phyloP scores from a whole-genome alignment of 495 filamentous ascomycete genomes.

The Bryoglossum gracile region DNA sequence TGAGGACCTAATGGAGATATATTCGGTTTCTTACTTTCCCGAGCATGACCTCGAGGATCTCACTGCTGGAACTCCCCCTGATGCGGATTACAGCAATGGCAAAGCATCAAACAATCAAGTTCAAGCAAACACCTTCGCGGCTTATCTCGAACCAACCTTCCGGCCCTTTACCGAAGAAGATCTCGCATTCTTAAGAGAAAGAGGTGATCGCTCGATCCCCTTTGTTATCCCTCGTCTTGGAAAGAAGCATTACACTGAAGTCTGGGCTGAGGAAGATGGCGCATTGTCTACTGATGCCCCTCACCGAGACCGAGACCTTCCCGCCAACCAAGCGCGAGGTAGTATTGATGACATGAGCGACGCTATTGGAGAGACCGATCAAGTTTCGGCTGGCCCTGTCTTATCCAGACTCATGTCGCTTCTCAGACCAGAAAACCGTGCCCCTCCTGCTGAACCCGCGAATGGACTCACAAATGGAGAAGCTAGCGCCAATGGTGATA shows the following conservation, averaged over 20 bases:
- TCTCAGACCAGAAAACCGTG: slow-evolving; percentile 74
- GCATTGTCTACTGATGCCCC: slow-evolving; percentile 55
- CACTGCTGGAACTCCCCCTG: slow-evolving; percentile 81
- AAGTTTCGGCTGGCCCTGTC: slow-evolving; percentile 82
- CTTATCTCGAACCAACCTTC: slow-evolving; percentile 85
- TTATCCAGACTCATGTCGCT: slow-evolving; percentile 75
- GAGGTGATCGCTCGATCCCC: slow-evolving; percentile 72
- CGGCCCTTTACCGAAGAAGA: slow-evolving; percentile 90
- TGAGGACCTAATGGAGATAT: slow-evolving; percentile 77
- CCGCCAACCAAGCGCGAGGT: slow-evolving; percentile 76
- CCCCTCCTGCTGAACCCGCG: slow-evolving; percentile 45
- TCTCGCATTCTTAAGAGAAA: slow-evolving; percentile 83
- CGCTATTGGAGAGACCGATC: slow-evolving; percentile 75
- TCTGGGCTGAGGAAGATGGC: slow-evolving; percentile 92
- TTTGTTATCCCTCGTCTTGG: slow-evolving; percentile 85
- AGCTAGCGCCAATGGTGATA: slow-evolving; percentile 42
- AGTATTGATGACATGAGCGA: slow-evolving; percentile 81
- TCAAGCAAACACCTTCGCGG: slow-evolving; percentile 78
- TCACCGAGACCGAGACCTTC: slow-evolving; percentile 53
- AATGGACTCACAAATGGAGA: slow-evolving; percentile 54
- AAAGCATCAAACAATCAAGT: slow-evolving; percentile 95
- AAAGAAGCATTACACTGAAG: slow-evolving; percentile 74
- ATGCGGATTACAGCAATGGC: slow-evolving; percentile 89
- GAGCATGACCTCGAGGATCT: slow-evolving; percentile 69
- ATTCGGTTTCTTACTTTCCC: slow-evolving; percentile 79